Evolutionary conservation across 352 stramenopile species (phyloP).

Genomic region (Lagenidium giganteum): DNA sequence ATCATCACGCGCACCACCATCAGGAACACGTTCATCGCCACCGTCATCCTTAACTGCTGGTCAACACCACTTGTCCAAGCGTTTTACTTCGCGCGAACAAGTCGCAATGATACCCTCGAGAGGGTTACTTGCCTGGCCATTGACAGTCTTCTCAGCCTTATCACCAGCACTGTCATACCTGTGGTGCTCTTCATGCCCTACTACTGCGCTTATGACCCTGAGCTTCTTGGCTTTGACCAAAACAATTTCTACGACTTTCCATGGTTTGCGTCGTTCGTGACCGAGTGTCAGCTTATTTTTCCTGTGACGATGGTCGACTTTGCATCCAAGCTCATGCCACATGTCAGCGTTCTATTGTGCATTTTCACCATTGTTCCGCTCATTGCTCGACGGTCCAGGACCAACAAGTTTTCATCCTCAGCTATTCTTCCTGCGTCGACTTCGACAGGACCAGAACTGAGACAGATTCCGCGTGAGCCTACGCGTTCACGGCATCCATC

Average conservation of each 20-base stretch:
- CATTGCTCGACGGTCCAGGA: too few species aligned
- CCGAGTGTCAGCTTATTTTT: constrained; percentile 33
- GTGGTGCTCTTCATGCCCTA: constrained; percentile 17
- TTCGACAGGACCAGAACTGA: too few species aligned
- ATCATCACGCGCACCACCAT: constrained; percentile 14
- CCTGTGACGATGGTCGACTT: neutral
- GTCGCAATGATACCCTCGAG: constrained; percentile 12
- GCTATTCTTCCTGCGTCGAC: too few species aligned
- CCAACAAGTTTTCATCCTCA: too few species aligned
- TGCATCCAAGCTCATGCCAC: neutral
- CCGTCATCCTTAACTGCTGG: constrained; percentile 18
- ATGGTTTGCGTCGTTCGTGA: constrained; percentile 29
- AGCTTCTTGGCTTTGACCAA: constrained; percentile 9
- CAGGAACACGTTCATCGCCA: constrained; percentile 15
- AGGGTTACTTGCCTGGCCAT: constrained; percentile 13
- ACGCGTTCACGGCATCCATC: too few species aligned
- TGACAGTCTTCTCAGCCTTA: constrained; percentile 9
- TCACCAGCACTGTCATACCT: constrained; percentile 13
- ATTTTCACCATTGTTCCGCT: too few species aligned
- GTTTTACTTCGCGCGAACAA: too few species aligned
- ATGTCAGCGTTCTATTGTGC: neutral
- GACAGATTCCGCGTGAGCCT: too few species aligned
- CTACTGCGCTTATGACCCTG: constrained; percentile 9
- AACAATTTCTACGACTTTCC: constrained; percentile 36
- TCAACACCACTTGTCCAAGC: constrained; percentile 15